Evolutionary conservation across 495 filamentous ascomycete species (phyloP).

Genomic region (Podospora appendiculata): DNA sequence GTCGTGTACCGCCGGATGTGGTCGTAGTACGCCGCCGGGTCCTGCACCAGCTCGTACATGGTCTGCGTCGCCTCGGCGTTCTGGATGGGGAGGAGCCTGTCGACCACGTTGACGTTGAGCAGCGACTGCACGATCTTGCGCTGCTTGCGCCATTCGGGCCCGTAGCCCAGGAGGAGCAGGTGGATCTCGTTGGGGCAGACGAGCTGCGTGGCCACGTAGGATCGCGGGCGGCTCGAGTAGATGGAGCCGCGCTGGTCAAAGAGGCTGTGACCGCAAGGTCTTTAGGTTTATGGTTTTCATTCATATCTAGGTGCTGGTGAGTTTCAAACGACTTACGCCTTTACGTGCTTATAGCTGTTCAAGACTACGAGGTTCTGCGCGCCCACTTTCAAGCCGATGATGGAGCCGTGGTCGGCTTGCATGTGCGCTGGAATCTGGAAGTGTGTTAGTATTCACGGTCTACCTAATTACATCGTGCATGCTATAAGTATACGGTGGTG

Average conservation of each 20-base stretch:
- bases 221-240: background rate
- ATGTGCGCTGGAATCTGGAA: background rate
- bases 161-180: background rate
- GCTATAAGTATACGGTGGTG: background rate
- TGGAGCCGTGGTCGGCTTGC: background rate
- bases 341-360: background rate
- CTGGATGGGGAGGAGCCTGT: background rate
- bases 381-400: background rate
- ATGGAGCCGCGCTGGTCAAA: background rate
- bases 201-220: background rate
- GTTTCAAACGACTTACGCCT: background rate
- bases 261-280: too few species aligned
- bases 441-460: background rate
- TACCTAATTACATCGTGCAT: background rate
- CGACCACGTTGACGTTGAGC: background rate
- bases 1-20: background rate
- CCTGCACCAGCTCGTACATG: background rate
- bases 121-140: background rate
- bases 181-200: constrained; percentile 1
- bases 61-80: background rate
- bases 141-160: background rate
- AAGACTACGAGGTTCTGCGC: background rate
- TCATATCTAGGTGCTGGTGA: background rate
- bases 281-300: background rate
- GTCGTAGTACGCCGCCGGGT: background rate